A percentile compares a stretch with the other conserved stretches of the same genome.
Conservation (phyloP, 805 yeast species). For the Starmerella sirachaensis region DNA sequence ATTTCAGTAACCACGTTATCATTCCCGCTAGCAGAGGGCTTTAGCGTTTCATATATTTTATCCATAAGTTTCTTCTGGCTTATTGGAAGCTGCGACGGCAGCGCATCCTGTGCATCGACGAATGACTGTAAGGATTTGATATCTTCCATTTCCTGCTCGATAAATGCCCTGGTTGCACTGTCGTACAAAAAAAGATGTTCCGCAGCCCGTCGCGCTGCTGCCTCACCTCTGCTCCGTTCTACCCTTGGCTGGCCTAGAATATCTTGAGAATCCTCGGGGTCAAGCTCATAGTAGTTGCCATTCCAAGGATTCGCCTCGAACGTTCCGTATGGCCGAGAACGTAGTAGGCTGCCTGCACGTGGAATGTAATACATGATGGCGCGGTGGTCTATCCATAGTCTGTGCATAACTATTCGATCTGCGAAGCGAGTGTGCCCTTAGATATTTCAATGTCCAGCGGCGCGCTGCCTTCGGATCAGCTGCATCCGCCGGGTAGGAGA, state of each 20-base stretch:
- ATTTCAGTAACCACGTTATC: conserved; percentile 12
- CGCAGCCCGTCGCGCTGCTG: conserved; percentile 26
- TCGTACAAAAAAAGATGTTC: conserved; percentile 26
- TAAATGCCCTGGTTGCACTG: conserved; percentile 22
- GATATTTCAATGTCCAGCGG: too few relatives aligned
- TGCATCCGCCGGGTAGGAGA: too few relatives aligned
- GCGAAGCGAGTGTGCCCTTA: too few relatives aligned
- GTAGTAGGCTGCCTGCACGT: too few relatives aligned
- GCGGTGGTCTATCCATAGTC: too few relatives aligned
- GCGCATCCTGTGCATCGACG: conserved; percentile 16
- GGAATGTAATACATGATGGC: too few relatives aligned
- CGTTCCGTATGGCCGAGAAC: too few relatives aligned
- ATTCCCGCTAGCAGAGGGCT: conserved; percentile 9
- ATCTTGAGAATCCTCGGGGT: conserved; percentile 9
- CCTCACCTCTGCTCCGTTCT: conserved; percentile 25
- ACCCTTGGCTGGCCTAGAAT: conserved; percentile 23
- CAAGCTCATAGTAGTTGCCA: conserved; percentile 15
- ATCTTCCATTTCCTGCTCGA: conserved; percentile 18
- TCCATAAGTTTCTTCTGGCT: conserved; percentile 7
- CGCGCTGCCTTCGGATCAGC: too few relatives aligned
- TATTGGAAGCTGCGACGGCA: conserved; percentile 9
- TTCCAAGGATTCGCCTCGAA: too few relatives aligned
- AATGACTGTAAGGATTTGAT: conserved; percentile 7
- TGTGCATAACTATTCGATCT: too few relatives aligned
- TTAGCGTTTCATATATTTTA: conserved; percentile 3